Evolutionary conservation across 306 rosid species (phyloP), one percentile per base, ranked within the genome.

Genomic region (Cucurbita moschata): DNA sequence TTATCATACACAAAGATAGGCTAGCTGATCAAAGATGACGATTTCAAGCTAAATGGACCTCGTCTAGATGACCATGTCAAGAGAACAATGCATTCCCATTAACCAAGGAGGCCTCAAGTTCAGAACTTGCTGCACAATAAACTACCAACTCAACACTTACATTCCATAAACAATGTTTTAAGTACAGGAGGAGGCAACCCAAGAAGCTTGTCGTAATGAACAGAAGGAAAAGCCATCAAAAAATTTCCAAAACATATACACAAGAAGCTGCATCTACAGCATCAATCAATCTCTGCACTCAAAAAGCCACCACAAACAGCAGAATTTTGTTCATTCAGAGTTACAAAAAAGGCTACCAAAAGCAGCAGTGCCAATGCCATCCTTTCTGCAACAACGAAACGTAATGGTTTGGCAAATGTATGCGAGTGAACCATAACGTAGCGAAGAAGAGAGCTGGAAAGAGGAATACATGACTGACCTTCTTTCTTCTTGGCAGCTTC

Each of bases 401-500:
- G n/a, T 46, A 15, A 68, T 68, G 21, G 56, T 68, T 53, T 7
- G 35, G 6, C 23, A 50, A 47, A 11, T 68, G 37, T 1, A 19
- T 4, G 21, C 8, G 2, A 42, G 46, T 6, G 2, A 42, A 42
- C 7, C 8, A 42, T 42, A 23, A 56, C 38, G 23, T 8, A 55
- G 0, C 23, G 8, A 40, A 7, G 43, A 40, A 40, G 8, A 9
- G 49, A 7, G 50, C 50, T 8, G 10, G 10, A 10, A 4, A 2
- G 4, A 46, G 10, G 13, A 46, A 4, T 10, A 13, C 6, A 11
- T 0, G 4, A 19, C 52, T 0, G 1, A 50, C 97, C 92, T 84
- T 1, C 38, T 65, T 42, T 82, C 50, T 75, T 72, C 64, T 80
- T 81, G 16, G 72, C 77, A 10, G 87, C 44, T 43, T 75, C 80